phyloP scores from a whole-genome alignment of 345 rosid species.

The Eutrema japonicum region DNA sequence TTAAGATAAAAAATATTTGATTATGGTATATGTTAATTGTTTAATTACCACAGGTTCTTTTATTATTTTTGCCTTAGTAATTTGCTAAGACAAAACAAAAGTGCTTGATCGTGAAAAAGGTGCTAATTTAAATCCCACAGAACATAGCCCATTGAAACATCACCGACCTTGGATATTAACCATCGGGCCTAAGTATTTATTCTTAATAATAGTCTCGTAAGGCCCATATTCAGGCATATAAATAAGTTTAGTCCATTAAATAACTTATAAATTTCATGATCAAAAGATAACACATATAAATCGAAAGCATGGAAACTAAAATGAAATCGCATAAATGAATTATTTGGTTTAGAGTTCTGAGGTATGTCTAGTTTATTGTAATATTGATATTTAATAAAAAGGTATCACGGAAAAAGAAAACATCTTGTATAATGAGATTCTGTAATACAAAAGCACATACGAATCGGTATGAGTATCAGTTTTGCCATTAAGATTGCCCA shows the following conservation, averaged over 20 bases:
- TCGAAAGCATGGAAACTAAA: background rate
- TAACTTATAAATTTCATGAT: background rate
- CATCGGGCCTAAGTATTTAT: background rate
- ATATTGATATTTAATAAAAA: background rate
- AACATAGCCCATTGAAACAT: background rate
- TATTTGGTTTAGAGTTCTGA: background rate
- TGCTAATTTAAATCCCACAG: background rate
- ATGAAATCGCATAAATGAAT: background rate
- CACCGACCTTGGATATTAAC: background rate
- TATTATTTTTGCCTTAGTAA: background rate
- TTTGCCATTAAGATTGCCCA: background rate
- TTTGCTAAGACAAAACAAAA: background rate
- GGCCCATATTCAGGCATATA: background rate
- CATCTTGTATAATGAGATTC: background rate
- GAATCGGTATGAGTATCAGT: constrained; percentile 5
- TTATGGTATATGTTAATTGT: background rate
- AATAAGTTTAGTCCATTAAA: background rate
- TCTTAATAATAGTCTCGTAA: background rate
- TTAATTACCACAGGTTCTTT: background rate
- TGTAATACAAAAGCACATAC: constrained; percentile 21
- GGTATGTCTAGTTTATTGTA: background rate
- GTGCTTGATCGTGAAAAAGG: background rate
- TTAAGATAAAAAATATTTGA: no score
- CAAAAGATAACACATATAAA: background rate
- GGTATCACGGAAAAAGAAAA: background rate